Base-by-base conservation (phyloP, 2,329 filamentous ascomycete genomes). In the Trichoderma gracile region DNA sequence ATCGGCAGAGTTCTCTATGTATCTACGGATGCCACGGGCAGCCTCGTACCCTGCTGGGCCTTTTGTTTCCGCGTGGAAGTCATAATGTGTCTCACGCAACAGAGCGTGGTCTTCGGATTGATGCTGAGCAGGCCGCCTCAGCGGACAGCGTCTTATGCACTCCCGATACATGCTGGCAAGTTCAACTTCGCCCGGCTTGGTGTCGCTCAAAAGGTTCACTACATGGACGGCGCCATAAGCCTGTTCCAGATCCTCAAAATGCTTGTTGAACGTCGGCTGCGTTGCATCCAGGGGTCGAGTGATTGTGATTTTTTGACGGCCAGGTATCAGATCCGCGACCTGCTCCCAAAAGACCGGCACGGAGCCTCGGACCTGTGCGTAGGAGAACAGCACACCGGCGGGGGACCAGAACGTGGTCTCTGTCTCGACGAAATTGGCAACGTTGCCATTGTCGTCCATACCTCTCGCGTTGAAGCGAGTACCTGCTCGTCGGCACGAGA, bases 311-410 rank as follows among this genome's bases (percentile, higher is more conserved):
- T 98, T 98, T 74, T 98, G 95, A 71, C 97, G 92, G 3, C 91
- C 92, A 0, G 95, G 94, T 42, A 97, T 83, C 38, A 98, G 83
- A 21, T 93, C 93, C 12, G 93, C 87, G 30, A 89, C 86, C 76
- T 98, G 95, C 75, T 99, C 95, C 95, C 95, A 99, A 75, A 99
- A 99, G 3, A 98, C 84, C 0, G 95, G 95, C 8, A 99, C 92
- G 7, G 93, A 97, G 43, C 95, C 95, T 71, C 95, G 86, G 27
- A 96, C 86, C 77, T 99, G 95, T 2, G 89, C 92, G 76, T 97
- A 99, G 0, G 95, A 98, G 74, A 98, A 98, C 63, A 92, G 87
- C 7, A 92, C 79, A 3, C 86, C 86, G 0, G 87, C 86, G 0
- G 91, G 90, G 70, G 89, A 89, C 89, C 91, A 97, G 73, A 96